Evolutionary conservation across 345 rosid species (phyloP).

Genomic region (Lepidium sativum): DNA sequence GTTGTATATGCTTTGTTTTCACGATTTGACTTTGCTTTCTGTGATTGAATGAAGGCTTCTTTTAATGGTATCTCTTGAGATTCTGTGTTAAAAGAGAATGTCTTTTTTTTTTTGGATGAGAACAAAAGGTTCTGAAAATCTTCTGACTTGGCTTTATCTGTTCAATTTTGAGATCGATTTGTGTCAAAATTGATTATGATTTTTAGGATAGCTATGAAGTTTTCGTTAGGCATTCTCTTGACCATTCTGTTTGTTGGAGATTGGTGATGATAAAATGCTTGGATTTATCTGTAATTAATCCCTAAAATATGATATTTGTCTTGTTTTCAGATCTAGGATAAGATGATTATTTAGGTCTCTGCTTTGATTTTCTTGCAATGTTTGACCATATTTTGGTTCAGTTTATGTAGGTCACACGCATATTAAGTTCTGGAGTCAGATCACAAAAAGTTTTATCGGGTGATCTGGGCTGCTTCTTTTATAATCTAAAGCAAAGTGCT

Average conservation of each 20-base stretch:
- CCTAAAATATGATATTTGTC: not conserved
- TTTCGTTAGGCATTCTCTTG: not conserved
- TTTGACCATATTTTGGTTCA: not conserved
- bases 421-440: slow-evolving; percentile 23
- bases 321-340: not conserved
- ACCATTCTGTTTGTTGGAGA: not conserved
- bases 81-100: not conserved
- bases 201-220: not conserved
- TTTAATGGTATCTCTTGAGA: not conserved
- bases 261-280: not conserved
- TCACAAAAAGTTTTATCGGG: slow-evolving; percentile 21
- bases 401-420: slow-evolving; percentile 31
- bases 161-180: not conserved
- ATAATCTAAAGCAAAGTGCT: not conserved
- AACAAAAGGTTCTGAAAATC: not conserved
- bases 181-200: not conserved
- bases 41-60: not conserved
- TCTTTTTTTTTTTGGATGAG: not conserved
- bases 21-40: not conserved
- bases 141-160: slow-evolving; percentile 8
- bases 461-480: slow-evolving; percentile 24
- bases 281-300: not conserved
- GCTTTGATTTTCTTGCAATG: not conserved
- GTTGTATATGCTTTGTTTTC: not conserved
- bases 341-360: not conserved